Evolutionary conservation across 352 stramenopile genomes (phyloP).

Genomic region (Saprolegnia parasitica): DNA sequence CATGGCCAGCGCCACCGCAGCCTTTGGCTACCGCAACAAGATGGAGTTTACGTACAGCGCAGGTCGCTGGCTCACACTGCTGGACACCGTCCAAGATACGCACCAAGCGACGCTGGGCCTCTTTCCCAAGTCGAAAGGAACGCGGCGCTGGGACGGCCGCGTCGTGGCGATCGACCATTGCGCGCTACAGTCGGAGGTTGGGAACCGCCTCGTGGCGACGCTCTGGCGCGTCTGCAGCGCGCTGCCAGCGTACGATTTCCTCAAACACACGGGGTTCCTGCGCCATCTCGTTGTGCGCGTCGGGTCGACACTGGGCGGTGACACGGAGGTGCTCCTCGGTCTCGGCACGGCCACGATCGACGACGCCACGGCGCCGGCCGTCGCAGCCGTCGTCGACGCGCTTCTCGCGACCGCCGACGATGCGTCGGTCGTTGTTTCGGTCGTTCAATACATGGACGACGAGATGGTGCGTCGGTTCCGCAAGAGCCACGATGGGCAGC

Average conservation of each 20-base stretch:
- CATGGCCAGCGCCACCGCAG: not conserved
- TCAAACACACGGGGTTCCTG: constrained; percentile 50
- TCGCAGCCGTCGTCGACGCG: constrained; percentile 34
- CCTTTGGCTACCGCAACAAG: constrained; percentile 73
- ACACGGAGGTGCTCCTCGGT: constrained; percentile 55
- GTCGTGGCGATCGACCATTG: constrained; percentile 65
- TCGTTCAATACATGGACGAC: constrained; percentile 57
- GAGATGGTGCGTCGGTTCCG: constrained; percentile 49
- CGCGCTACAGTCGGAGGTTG: constrained; percentile 41
- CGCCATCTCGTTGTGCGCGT: constrained; percentile 65
- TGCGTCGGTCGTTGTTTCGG: constrained; percentile 41
- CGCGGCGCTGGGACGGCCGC: constrained; percentile 49
- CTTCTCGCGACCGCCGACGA: constrained; percentile 37
- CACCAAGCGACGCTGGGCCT: constrained; percentile 58
- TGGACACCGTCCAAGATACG: constrained; percentile 35
- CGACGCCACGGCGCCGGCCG: constrained; percentile 29
- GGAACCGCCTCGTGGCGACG: constrained; percentile 43
- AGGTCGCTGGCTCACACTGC: constrained; percentile 55
- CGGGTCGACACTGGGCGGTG: constrained; percentile 33
- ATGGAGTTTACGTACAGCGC: constrained; percentile 81
- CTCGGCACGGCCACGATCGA: constrained; percentile 51
- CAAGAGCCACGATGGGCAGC: not conserved
- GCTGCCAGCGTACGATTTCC: constrained; percentile 56
- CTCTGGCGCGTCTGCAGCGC: constrained; percentile 35
- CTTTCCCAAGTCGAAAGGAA: constrained; percentile 48